These are phyloP conservation scores for Daphne laureola DNA, from an alignment of 441 rosid species.

Conservation along the genomic window DNA sequence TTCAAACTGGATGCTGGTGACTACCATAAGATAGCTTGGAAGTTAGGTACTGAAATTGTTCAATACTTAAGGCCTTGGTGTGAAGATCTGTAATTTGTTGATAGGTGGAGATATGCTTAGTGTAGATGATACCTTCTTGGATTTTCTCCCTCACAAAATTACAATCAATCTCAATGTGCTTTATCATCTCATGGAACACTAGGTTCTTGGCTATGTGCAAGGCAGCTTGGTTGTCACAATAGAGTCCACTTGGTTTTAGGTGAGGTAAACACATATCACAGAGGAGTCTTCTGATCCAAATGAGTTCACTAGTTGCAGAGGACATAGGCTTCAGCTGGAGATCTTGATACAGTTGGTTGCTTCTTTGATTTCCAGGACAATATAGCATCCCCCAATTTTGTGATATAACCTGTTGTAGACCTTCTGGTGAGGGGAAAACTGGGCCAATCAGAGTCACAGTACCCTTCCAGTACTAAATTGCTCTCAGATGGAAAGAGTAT, in stretches of 20 bases:
- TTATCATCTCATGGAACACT: not conserved
- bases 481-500: not conserved
- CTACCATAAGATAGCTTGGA: conserved; percentile 1
- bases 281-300: not conserved
- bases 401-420: not conserved
- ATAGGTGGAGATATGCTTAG: not conserved
- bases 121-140: accelerated
- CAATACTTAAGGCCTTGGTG: not conserved
- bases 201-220: not conserved
- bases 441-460: conserved; percentile 1
- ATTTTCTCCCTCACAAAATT: not conserved
- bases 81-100: not conserved
- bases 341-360: not conserved
- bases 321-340: not conserved
- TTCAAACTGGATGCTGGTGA: conserved; percentile 11
- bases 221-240: conserved; percentile 2
- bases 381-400: not conserved
- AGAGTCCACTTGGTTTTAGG: not conserved
- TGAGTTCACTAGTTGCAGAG: not conserved
- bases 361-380: conserved; percentile 8
- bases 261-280: not conserved
- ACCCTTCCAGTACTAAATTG: not conserved
- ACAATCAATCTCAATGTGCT: conserved; percentile 1
- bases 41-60: not conserved
- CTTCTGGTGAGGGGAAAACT: not conserved